A percentile compares a stretch with the other conserved stretches of the same genome.
Conservation (phyloP, 306 rosid species). For the Vicia faba region DNA sequence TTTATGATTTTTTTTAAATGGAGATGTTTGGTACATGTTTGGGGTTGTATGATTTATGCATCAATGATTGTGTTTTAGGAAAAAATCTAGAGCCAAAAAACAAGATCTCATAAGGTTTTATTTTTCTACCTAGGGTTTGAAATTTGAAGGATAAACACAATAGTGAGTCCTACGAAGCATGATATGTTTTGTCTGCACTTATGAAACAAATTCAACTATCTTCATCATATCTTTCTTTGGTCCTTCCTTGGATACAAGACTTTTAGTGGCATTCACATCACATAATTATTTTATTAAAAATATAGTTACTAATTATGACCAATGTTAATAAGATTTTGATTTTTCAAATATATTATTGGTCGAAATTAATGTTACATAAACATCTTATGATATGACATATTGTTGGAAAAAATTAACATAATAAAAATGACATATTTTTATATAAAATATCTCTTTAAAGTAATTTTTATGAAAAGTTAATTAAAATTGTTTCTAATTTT, state of each 20-base stretch:
- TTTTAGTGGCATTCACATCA: constrained; percentile 26
- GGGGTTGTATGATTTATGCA: constrained; percentile 35
- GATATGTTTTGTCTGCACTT: constrained; percentile 35
- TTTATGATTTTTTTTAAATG: constrained; percentile 24
- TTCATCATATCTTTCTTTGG: constrained; percentile 42
- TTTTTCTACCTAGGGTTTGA: constrained; percentile 45
- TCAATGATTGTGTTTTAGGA: constrained; percentile 59
- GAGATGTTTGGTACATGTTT: constrained; percentile 39
- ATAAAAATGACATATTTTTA: too few relatives aligned
- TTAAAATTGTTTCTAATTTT: too few relatives aligned
- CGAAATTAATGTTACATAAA: background rate
- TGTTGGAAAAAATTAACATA: too few relatives aligned
- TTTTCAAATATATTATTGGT: too few relatives aligned
- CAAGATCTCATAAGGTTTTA: constrained; percentile 41
- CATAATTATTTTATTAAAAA: background rate
- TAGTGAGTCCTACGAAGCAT: constrained; percentile 44
- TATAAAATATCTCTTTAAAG: too few relatives aligned
- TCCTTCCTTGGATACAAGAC: constrained; percentile 1
- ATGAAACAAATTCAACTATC: constrained; percentile 39
- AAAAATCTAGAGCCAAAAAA: constrained; percentile 32
- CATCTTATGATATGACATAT: background rate
- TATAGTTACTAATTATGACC: background rate
- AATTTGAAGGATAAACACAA: constrained; percentile 29
- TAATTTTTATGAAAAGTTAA: too few relatives aligned
- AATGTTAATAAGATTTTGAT: background rate